Evolutionary conservation across 2,329 filamentous ascomycete species (phyloP), one percentile per base, ranked within the genome.

Genomic region (Nothophaeocryptopus gaeumannii): DNA sequence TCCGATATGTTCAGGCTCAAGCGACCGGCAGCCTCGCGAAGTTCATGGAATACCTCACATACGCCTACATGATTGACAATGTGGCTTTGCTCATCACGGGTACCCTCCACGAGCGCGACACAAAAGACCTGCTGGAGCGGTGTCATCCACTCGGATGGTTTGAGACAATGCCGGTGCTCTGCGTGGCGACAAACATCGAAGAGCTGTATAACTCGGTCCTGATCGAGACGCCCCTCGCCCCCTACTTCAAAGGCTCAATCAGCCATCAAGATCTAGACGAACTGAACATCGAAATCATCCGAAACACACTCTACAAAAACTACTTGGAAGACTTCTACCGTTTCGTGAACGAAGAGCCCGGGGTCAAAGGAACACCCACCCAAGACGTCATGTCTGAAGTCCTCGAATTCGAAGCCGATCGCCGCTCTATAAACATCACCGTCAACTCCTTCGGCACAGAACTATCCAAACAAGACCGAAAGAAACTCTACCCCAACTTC

Each of bases 51-150:
- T 99, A 96, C 72, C 78, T 99, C 54, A 99, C 93, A 1, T 99
- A 99, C 70, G 92, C 91, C 55, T 99, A 99, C 79, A 99, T 99
- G 93, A 99, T 99, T 72, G 93, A 99, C 75, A 99, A 99, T 65
- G 90, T 99, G 45, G 93, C 95, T 34, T 85, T 99, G 35, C 83
- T 99, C 65, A 99, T 99, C 72, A 99, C 93, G 15, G 93, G 93
- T 55, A 99, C 93, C 10, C 81, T 99, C 29, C 93, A 99, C 74
- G 95, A 99, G 75, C 84, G 93, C 68, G 93, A 99, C 70, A 99
- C 93, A 3, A 85, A 91, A 53, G 93, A 99, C 74, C 81, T 99
- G 56, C 77, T 99, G 46, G 93, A 97, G 67, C 81, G 93, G 71
- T 99, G 95, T 72, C 95, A 99, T 65, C 93, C 93, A 5, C 81